phyloP scores from a whole-genome alignment of 805 yeast species.

The Saturnispora sanitii region DNA sequence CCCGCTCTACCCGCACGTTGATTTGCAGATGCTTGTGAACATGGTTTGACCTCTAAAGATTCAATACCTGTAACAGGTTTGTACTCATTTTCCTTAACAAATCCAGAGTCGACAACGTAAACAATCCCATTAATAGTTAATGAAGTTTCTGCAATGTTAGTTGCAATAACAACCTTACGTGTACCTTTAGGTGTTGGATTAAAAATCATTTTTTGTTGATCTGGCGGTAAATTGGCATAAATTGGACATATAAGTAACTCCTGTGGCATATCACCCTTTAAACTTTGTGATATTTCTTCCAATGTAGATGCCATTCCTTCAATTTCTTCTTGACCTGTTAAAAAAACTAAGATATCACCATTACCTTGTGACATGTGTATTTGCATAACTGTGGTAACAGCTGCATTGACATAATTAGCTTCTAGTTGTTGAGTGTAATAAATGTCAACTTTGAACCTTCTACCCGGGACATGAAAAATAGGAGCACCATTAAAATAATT shows the following conservation, averaged over 20 bases:
- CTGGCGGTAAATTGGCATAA: constrained; percentile 84
- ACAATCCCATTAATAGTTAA: constrained; percentile 93
- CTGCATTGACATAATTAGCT: constrained; percentile 83
- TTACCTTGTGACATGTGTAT: constrained; percentile 64
- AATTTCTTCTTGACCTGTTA: constrained; percentile 96
- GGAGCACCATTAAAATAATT: constrained; percentile 77
- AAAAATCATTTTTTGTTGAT: constrained; percentile 70
- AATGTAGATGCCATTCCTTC: constrained; percentile 70
- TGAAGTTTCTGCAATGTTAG: constrained; percentile 96
- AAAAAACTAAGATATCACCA: constrained; percentile 83
- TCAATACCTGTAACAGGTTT: constrained; percentile 87
- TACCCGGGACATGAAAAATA: constrained; percentile 80
- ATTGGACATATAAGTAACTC: constrained; percentile 68
- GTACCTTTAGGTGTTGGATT: constrained; percentile 74
- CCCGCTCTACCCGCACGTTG: constrained; percentile 99
- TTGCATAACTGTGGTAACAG: constrained; percentile 77
- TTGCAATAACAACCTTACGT: constrained; percentile 85
- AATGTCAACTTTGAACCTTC: constrained; percentile 86
- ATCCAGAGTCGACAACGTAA: constrained; percentile 91
- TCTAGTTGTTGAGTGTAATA: constrained; percentile 81
- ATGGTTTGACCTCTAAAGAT: constrained; percentile 73
- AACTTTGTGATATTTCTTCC: constrained; percentile 49
- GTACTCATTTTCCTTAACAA: constrained; percentile 83
- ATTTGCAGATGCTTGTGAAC: constrained; percentile 91
- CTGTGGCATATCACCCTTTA: constrained; percentile 47